A percentile compares a stretch with the other conserved stretches of the same genome.
Evolutionary conservation across 805 yeast genomes (phyloP).

Genomic region (Aciculoconidium aculeatum): DNA sequence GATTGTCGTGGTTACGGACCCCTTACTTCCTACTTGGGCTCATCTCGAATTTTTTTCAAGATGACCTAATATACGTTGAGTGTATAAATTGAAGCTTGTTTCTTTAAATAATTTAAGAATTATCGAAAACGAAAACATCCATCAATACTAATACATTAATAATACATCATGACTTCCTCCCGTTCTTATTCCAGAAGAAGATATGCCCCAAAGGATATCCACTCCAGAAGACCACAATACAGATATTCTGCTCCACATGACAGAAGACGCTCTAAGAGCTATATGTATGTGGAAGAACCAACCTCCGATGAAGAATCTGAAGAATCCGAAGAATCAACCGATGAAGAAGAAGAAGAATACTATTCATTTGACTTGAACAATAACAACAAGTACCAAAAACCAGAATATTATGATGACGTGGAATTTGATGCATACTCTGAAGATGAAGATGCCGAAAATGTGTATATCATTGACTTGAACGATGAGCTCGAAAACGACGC

Average conservation of each 20-base stretch:
- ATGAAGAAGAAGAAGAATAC: constrained; percentile 19
- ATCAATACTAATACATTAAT: no score
- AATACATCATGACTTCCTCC: constrained; percentile 3
- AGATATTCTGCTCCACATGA: constrained; percentile 1
- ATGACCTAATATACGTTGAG: no score
- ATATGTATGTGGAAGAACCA: constrained; percentile 41
- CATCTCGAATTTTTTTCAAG: no score
- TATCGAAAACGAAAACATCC: no score
- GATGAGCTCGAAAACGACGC: constrained; percentile 31
- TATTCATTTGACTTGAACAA: constrained; percentile 26
- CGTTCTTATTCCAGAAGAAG: constrained; percentile 4
- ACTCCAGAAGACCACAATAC: constrained; percentile 8
- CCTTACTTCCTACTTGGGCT: constrained; percentile 2
- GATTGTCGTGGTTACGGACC: constrained; percentile 3
- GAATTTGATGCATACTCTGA: constrained; percentile 17
- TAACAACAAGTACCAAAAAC: constrained; percentile 12
- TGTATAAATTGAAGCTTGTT: no score
- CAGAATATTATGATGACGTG: constrained; percentile 12
- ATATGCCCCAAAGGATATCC: constrained; percentile 18
- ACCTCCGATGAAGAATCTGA: constrained; percentile 27
- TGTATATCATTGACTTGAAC: constrained; percentile 22
- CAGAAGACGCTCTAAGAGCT: constrained; percentile 14
- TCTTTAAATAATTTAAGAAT: no score
- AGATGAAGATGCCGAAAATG: constrained; percentile 12
- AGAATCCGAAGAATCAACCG: constrained; percentile 15